Base-by-base conservation (phyloP, 345 rosid species). In the Syzygium oleosum region DNA sequence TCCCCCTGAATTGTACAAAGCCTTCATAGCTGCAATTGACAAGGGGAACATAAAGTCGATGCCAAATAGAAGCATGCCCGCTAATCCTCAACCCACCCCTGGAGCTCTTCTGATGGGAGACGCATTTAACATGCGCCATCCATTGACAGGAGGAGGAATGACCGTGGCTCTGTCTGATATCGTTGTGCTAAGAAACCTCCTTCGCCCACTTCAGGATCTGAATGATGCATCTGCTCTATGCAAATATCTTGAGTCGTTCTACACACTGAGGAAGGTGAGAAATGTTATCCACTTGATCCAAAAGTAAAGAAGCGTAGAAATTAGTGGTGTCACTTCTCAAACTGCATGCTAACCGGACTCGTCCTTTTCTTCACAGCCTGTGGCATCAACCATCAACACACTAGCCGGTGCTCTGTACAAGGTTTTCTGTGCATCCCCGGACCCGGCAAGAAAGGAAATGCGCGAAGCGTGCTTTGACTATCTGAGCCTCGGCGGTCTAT, bases 101-200 rank as follows among this genome's bases (percentile, higher is more conserved):
- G 92, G 96, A 12, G 94, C 94, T 5, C 89, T 94, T 79, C 85
- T 92, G 54, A 65, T 93, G 83, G 94, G 95, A 2, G 95, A 92
- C 83, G 92, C 95, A 23, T 91, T 94, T 89, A 93, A 94, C 87
- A 92, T 93, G 93, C 85, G 95, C 15, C 96, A 94, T 86, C 92
- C 95, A 31, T 29, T 93, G 59, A 93, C 95, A 0, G 96, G 96
- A 23, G 96, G 94, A 52, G 96, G 96, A 87, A 94, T 94, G 96
- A 92, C 96, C 2, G 94, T 93, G 49, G 93, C 93, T 2, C 85
- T 94, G 4, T 92, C 95, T 16, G 96, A 94, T 84, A 87, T 94
- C 21, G 92, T 89, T 78, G 52, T 94, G 3, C 86, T 93, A 7
- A 86, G 95, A 3, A 85, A 93, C 85, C 93, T 94, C 49, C 93